phyloP scores from a whole-genome alignment of 192 early-diverging fungal genomes.

The Dispira parvispora region DNA sequence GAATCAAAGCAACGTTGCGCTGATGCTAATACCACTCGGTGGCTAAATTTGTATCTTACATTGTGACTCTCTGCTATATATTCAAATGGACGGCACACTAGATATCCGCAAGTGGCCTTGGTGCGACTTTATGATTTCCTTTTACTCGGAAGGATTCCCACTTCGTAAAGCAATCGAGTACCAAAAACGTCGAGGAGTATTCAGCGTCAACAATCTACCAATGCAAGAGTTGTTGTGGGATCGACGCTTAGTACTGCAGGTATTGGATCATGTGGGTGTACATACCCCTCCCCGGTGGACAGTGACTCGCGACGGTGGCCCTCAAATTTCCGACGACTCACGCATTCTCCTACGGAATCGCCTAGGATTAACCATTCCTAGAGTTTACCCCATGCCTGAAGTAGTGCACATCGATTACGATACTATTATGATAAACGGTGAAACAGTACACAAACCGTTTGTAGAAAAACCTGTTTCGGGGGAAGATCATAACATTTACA shows the following conservation, averaged over 20 bases:
- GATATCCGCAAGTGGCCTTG: constrained; percentile 76
- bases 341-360: constrained; percentile 32
- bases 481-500: constrained; percentile 94
- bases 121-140: constrained; percentile 92
- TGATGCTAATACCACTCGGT: too few species aligned
- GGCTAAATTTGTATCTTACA: too few species aligned
- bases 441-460: constrained; percentile 76
- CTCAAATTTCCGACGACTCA: constrained; percentile 33
- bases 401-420: constrained; percentile 37
- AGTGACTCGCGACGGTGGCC: constrained; percentile 52
- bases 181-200: constrained; percentile 62
- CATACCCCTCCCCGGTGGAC: constrained; percentile 64
- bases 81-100: constrained; percentile 13
- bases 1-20: too few species aligned
- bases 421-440: constrained; percentile 48
- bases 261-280: constrained; percentile 64
- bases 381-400: not conserved
- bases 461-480: constrained; percentile 95
- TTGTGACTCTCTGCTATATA: too few species aligned
- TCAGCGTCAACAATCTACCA: constrained; percentile 79
- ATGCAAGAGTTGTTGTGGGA: constrained; percentile 82
- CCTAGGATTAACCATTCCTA: constrained; percentile 11
- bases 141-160: constrained; percentile 90
- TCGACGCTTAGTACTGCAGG: constrained; percentile 66
- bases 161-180: constrained; percentile 86